These are phyloP conservation scores for Trichoderma virens DNA, from an alignment of 495 filamentous ascomycete species.

Conservation along the genomic window DNA sequence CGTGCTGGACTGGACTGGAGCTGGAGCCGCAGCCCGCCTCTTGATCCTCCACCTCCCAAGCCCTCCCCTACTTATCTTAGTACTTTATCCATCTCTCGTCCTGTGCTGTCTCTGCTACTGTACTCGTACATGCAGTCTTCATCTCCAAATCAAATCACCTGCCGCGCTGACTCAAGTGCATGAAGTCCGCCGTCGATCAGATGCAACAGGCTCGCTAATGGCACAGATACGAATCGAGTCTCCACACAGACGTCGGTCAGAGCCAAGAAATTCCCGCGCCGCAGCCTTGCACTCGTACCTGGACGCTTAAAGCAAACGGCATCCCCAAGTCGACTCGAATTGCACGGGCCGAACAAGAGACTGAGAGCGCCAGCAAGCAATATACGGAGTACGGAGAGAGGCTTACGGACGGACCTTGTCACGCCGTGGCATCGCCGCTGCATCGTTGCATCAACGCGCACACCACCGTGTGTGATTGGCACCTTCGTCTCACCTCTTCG, in stretches of 20 bases:
- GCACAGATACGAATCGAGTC: not conserved
- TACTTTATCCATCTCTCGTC: not conserved
- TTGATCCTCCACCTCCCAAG: too few species aligned
- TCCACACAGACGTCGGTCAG: not conserved
- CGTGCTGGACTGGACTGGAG: too few species aligned
- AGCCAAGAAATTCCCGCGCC: not conserved
- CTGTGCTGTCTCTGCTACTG: not conserved
- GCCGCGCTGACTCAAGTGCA: not conserved
- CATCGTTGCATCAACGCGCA: not conserved
- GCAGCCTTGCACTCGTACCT: not conserved
- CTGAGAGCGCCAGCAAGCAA: not conserved
- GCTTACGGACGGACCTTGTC: not conserved
- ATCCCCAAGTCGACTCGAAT: not conserved
- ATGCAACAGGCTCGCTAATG: not conserved
- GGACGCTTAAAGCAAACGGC: not conserved
- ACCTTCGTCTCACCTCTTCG: not conserved
- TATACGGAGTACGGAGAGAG: not conserved
- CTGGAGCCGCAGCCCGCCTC: too few species aligned
- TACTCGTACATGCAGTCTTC: not conserved
- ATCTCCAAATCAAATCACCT: constrained; percentile 1
- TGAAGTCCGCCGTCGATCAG: not conserved
- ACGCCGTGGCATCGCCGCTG: not conserved
- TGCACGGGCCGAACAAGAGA: not conserved
- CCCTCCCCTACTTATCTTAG: too few species aligned
- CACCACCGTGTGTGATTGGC: not conserved